phyloP scores from a whole-genome alignment of 371 early-diverging fungal genomes.

The Neoconidiobolus thromboides region DNA sequence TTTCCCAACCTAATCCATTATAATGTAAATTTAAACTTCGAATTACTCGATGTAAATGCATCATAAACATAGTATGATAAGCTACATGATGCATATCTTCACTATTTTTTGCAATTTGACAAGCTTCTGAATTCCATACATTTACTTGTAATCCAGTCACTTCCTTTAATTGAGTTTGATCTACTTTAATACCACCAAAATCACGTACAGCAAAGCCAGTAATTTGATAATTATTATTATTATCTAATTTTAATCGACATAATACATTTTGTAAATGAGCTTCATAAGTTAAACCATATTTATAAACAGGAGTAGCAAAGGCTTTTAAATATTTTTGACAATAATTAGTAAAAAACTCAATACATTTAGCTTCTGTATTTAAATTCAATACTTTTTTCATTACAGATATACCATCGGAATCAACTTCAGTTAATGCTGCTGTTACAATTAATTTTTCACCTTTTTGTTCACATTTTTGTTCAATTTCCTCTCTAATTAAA shows the following conservation, averaged over 20 bases:
- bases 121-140: constrained; percentile 33
- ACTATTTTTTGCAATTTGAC: constrained; percentile 22
- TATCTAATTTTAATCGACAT: constrained; percentile 22
- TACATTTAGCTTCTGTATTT: constrained; percentile 26
- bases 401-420: constrained; percentile 24
- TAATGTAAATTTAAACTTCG: constrained; percentile 43
- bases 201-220: constrained; percentile 48
- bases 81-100: constrained; percentile 18
- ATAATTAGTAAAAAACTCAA: constrained; percentile 27
- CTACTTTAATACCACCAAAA: constrained; percentile 52
- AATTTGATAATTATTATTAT: constrained; percentile 26
- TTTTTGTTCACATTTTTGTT: constrained; percentile 11
- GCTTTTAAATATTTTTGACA: constrained; percentile 28
- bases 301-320: constrained; percentile 37
- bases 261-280: constrained; percentile 51
- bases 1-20: constrained; percentile 39
- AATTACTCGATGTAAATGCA: constrained; percentile 42
- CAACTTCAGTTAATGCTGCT: constrained; percentile 39
- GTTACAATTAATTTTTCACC: constrained; percentile 31
- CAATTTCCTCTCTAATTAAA: constrained; percentile 34
- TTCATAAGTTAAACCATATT: constrained; percentile 52
- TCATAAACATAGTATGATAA: constrained; percentile 49
- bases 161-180: constrained; percentile 25
- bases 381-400: constrained; percentile 28
- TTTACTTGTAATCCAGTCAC: constrained; percentile 24